phyloP scores from a whole-genome alignment of 345 rosid species.

The Citrus inodora region DNA sequence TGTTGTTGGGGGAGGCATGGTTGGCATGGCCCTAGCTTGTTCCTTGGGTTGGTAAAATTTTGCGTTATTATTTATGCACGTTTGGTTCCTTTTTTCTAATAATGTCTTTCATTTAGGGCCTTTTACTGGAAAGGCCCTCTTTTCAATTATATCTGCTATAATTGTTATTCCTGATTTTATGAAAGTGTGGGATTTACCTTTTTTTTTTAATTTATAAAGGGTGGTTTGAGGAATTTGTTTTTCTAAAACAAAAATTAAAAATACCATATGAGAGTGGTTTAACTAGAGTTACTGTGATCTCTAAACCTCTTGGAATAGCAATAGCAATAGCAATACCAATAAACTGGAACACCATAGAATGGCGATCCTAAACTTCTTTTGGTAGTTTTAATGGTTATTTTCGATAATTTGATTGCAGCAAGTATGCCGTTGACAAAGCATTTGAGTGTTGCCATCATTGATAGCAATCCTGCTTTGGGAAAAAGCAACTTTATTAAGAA shows the following conservation, averaged over 20 bases:
- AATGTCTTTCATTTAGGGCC: neutral
- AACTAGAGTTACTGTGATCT: neutral
- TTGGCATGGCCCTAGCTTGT: constrained; percentile 94
- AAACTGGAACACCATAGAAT: neutral
- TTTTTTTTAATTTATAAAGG: neutral
- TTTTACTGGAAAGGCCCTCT: neutral
- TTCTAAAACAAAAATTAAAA: too few relatives aligned
- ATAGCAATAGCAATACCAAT: neutral
- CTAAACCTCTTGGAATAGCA: neutral
- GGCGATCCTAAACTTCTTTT: neutral
- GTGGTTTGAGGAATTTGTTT: neutral
- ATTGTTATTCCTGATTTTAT: neutral
- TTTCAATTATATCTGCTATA: neutral
- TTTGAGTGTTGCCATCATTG: constrained; percentile 77
- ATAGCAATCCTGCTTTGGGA: constrained; percentile 73
- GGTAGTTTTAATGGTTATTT: neutral
- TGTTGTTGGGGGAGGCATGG: constrained; percentile 96
- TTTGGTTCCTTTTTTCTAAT: neutral
- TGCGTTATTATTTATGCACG: neutral
- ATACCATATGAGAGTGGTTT: neutral
- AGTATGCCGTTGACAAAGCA: constrained; percentile 75
- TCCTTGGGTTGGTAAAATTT: constrained; percentile 56
- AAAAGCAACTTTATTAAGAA: constrained; percentile 43
- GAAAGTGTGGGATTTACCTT: neutral
- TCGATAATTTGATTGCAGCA: constrained; percentile 45